Percentiles rank a stretch among this genome's conserved stretches.
These are phyloP conservation scores for Neoascochyta sp. DNA, from an alignment of 2,329 filamentous ascomycete species.

Conservation along the genomic window DNA sequence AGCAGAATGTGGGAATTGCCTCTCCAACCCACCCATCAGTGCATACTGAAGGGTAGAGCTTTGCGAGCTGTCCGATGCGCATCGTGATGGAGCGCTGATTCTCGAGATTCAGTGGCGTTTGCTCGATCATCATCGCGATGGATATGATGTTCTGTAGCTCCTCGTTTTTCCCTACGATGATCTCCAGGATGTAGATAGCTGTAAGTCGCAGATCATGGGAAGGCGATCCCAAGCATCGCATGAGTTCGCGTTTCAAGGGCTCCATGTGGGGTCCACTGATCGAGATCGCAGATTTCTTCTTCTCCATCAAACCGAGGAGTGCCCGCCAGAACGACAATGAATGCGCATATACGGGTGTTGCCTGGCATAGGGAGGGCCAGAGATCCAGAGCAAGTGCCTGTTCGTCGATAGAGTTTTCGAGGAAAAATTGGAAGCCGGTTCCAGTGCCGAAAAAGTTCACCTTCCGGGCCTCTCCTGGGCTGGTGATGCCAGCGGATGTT, in stretches of 20 bases:
- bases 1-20: constrained; percentile 77
- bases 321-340: constrained; percentile 37
- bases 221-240: constrained; percentile 69
- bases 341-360: constrained; percentile 63
- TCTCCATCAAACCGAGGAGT: constrained; percentile 57
- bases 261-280: constrained; percentile 57
- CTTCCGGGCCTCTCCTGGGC: constrained; percentile 3
- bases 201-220: constrained; percentile 71
- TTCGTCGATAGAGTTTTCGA: constrained; percentile 51
- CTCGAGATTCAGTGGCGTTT: constrained; percentile 71
- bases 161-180: constrained; percentile 50
- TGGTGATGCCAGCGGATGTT: constrained; percentile 9
- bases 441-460: constrained; percentile 62
- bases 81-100: constrained; percentile 76
- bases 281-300: constrained; percentile 53
- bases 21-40: constrained; percentile 63
- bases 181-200: constrained; percentile 68
- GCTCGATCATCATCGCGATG: constrained; percentile 74
- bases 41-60: constrained; percentile 58
- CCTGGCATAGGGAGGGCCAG: constrained; percentile 63
- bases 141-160: constrained; percentile 52
- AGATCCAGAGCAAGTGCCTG: constrained; percentile 53
- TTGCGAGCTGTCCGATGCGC: constrained; percentile 74
- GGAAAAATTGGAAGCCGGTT: constrained; percentile 69
- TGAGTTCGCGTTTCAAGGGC: constrained; percentile 60